Conservation (phyloP, 2,329 filamentous ascomycete species). For the Tolypocladium sp. region DNA sequence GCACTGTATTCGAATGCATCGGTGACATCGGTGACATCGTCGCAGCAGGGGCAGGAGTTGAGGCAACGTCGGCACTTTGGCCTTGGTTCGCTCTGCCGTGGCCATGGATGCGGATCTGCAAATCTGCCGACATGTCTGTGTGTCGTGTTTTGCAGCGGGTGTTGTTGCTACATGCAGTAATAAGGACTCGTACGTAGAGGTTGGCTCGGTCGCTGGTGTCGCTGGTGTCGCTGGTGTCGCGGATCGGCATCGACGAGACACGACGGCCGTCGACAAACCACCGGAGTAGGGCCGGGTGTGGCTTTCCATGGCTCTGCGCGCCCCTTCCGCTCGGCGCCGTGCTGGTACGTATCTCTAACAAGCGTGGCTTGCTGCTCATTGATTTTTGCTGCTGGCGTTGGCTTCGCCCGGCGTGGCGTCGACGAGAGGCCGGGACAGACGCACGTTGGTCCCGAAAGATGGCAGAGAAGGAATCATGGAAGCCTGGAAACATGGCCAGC, state of each 20-base stretch:
- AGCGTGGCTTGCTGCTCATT: neutral
- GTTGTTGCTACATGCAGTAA: neutral
- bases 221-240: neutral
- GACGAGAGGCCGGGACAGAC: neutral
- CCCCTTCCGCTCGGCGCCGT: neutral
- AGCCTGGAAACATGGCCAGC: neutral
- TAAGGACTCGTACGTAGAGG: neutral
- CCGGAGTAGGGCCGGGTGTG: conserved; percentile 20
- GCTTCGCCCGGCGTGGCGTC: neutral
- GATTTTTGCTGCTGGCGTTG: neutral
- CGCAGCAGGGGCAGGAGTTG: neutral
- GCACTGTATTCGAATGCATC: neutral
- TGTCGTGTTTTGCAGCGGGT: neutral
- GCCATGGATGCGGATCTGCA: neutral
- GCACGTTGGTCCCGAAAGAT: neutral
- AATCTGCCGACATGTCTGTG: neutral
- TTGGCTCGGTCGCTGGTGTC: neutral
- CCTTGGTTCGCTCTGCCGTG: neutral
- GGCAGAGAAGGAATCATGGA: neutral
- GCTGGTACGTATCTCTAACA: neutral
- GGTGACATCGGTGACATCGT: neutral
- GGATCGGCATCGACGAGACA: conserved; percentile 21
- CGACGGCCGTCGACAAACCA: conserved; percentile 8
- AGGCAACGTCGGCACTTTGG: neutral
- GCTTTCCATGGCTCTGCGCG: neutral